phyloP scores from a whole-genome alignment of 345 rosid genomes.

The Sonneratia alba region DNA sequence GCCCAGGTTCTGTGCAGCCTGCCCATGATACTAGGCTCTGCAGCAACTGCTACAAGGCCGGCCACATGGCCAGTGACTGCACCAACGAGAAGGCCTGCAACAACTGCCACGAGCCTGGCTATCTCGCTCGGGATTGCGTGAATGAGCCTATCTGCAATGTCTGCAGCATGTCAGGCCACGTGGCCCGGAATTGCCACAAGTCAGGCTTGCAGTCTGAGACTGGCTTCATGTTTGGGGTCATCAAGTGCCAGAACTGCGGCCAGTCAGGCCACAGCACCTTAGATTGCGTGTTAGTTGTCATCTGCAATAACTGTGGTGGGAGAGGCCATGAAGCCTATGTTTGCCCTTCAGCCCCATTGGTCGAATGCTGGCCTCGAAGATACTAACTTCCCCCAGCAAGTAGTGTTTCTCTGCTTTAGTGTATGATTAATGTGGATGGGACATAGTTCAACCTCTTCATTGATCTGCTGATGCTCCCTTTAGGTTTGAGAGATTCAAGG shows the following conservation, averaged over 20 bases:
- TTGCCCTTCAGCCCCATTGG: slow-evolving; percentile 74
- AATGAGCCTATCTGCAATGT: slow-evolving; percentile 69
- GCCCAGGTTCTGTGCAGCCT: slow-evolving; percentile 51
- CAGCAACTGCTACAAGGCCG: slow-evolving; percentile 90
- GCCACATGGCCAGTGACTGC: slow-evolving; percentile 80
- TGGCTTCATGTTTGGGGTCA: slow-evolving; percentile 34
- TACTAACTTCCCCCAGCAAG: slow-evolving; percentile 22
- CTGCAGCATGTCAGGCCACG: slow-evolving; percentile 71
- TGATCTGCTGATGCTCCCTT: too few relatives aligned
- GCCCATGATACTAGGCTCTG: slow-evolving; percentile 76
- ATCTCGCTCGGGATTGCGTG: slow-evolving; percentile 76
- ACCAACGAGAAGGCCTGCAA: slow-evolving; percentile 94
- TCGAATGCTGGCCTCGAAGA: slow-evolving; percentile 66
- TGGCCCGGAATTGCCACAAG: slow-evolving; percentile 78
- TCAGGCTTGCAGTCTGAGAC: slow-evolving; percentile 17
- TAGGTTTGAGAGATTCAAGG: too few relatives aligned
- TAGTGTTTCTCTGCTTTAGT: too few relatives aligned
- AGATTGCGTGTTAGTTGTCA: slow-evolving; percentile 65
- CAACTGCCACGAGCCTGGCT: slow-evolving; percentile 87
- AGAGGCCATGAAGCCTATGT: slow-evolving; percentile 78
- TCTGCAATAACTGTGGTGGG: slow-evolving; percentile 88
- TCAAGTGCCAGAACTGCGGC: slow-evolving; percentile 61
- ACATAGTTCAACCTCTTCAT: too few relatives aligned
- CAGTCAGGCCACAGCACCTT: slow-evolving; percentile 75
- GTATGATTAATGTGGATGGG: too few relatives aligned